Evolutionary conservation across 148 eudicot genomes (phyloP).

Genomic region (Limonium bicolor): DNA sequence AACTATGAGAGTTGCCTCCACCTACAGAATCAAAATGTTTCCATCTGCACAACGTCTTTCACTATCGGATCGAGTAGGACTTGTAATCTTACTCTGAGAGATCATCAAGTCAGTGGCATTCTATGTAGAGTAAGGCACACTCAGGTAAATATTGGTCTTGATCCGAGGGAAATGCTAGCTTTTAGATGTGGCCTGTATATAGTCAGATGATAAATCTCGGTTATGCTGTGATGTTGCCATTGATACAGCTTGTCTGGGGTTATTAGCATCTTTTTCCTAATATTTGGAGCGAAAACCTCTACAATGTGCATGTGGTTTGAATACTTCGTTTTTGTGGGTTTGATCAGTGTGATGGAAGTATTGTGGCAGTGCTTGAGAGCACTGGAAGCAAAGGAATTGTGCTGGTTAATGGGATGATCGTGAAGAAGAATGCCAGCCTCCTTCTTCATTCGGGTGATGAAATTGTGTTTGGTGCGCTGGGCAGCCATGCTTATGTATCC

Average conservation of each 20-base stretch:
- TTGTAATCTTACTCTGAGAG: conserved; percentile 38
- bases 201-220: too few species aligned
- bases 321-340: conserved; percentile 29
- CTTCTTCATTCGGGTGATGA: conserved; percentile 81
- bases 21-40: conserved; percentile 44
- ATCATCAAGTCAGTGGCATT: conserved; percentile 30
- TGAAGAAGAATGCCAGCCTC: conserved; percentile 42
- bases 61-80: conserved; percentile 55
- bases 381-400: conserved; percentile 74
- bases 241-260: not conserved
- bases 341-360: conserved; percentile 52
- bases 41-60: conserved; percentile 27
- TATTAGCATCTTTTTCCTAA: not conserved
- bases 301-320: conserved; percentile 19
- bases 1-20: conserved; percentile 1
- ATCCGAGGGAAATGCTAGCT: not conserved
- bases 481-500: conserved; percentile 88
- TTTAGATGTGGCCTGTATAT: too few species aligned
- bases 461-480: conserved; percentile 43
- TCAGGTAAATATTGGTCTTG: conserved; percentile 31
- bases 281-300: conserved; percentile 14
- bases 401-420: conserved; percentile 56
- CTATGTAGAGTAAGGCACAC: conserved; percentile 47
- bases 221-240: not conserved
- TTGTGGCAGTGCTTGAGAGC: conserved; percentile 66